Evolutionary conservation across 2,329 filamentous ascomycete genomes (phyloP), one percentile per base, ranked within the genome.

Genomic region (Penicillium aurantiogriseum): DNA sequence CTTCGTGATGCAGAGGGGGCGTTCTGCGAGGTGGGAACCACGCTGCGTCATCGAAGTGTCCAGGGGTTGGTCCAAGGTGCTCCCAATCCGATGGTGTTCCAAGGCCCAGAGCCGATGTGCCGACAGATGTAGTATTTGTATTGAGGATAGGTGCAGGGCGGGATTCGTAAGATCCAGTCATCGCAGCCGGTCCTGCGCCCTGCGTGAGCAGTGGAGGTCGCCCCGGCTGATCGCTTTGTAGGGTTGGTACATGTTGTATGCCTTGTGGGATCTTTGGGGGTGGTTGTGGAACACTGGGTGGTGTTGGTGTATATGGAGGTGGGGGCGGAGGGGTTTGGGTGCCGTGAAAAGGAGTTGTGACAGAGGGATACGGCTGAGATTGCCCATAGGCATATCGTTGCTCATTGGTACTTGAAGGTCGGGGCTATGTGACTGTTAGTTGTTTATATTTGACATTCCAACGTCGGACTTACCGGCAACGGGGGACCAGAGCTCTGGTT

Each of bases 81-180:
- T 80, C 78, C 79, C 78, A 80, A 57, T 80, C 79, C 4, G 79
- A 80, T 5, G 78, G 79, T 2, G 73, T 71, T 4, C 77, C 76
- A 43, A 64, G 63, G 1, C 77, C 77, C 35, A 80, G 61, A 13
- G 74, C 75, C 42, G 77, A 76, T 29, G 74, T 50, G 47, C 66
- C 59, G n/a, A 66, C 57, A 15, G 63, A 52, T 19, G 64, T 55
- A 17, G 59, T 35, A 49, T 60, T 62, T n/a, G 65, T 53, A 38
- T 62, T 64, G 13, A 54, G 31, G 5, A 27, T 13, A 51, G 39
- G 43, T 44, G 57, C 35, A n/a, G 51, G 55, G 3, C 46, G 49
- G 9, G 59, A 61, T 45, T 53, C 58, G 39, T 65, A 64, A 8
- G 62, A 65, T 8, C 62, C 62, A 9, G 57, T 55, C 44, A 59